Percentiles rank a stretch among this genome's conserved stretches.
Evolutionary conservation across 106 monocot species (phyloP).

Genomic region (Posidonia australis): DNA sequence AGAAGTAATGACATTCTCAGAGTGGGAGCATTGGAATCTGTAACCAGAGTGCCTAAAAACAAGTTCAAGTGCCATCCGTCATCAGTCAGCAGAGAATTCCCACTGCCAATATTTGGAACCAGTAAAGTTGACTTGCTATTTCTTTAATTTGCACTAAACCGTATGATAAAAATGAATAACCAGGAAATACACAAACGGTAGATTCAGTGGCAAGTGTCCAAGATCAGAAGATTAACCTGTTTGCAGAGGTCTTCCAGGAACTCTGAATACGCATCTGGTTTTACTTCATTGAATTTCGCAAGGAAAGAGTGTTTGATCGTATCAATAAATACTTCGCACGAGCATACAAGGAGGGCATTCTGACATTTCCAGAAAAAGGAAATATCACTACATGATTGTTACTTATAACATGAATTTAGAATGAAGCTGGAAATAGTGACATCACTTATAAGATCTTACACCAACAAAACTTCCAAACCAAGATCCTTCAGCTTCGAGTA

Average conservation of each 20-base stretch:
- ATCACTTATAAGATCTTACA: constrained; percentile 10
- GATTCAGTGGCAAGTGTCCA: too few relatives aligned
- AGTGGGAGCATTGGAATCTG: too few relatives aligned
- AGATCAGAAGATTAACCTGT: constrained; percentile 43
- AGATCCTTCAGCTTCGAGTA: constrained; percentile 24
- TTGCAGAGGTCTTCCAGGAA: constrained; percentile 93
- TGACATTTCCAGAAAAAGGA: constrained; percentile 21
- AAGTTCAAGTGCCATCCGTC: too few relatives aligned
- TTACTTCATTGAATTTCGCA: constrained; percentile 96
- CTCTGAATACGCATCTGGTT: constrained; percentile 83
- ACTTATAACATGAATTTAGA: not conserved
- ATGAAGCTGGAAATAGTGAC: not conserved
- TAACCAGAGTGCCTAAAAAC: too few relatives aligned
- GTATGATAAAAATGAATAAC: too few relatives aligned
- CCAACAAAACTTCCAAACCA: constrained; percentile 18
- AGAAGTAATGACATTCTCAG: too few relatives aligned
- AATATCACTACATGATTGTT: not conserved
- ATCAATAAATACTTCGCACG: constrained; percentile 88
- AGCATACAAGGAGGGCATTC: constrained; percentile 68
- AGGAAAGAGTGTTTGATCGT: constrained; percentile 91
- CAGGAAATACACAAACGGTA: too few relatives aligned
- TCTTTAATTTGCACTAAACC: too few relatives aligned
- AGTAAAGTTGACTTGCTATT: too few relatives aligned
- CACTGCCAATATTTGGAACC: too few relatives aligned
- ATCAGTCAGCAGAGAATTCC: too few relatives aligned